Evolutionary conservation across 2,329 filamentous ascomycete species (phyloP), one percentile per base, ranked within the genome.

Genomic region (Ophiosphaerella herpotricha): DNA sequence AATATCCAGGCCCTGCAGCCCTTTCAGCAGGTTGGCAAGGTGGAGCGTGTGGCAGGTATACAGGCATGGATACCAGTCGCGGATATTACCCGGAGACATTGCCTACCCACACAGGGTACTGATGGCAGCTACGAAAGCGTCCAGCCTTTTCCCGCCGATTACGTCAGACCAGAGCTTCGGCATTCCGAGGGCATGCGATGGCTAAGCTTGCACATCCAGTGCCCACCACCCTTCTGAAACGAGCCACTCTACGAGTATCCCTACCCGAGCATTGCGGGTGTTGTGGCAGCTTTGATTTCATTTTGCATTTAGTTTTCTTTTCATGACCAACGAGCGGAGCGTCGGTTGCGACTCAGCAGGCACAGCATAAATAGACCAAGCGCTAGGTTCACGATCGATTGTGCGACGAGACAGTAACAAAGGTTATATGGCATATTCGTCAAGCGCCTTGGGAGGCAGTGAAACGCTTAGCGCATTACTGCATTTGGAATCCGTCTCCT

Each of bases 21-120:
- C 43, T 66, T 32, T 51, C 62, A 34, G 47, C 64, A 57, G 51
- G 65, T 52, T 78, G 74, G 73, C 63, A 67, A 12, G 61, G 70
- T 7, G 73, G 73, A n/a, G 61, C 67, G 21, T 74, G 76, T 53
- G 71, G 75, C 23, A 68, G 76, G 7, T 79, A 75, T 53, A 74
- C 78, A 55, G 77, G 77, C 46, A 73, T 78, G 55, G 75, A 77
- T 39, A 72, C 70, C 12, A 78, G 76, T 54, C 75, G 75, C 18
- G 77, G 77, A 24, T 78, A 75, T 55, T 79, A 76, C 50, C 76
- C 75, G 12, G 74, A 78, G 26, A 29, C 26, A 41, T 63, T 79
- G 21, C 70, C 73, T 39, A 63, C 74, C 23, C 71, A 73, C 46
- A 64, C 74, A 39, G 70, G 68, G 6, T 77, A 73, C 52, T 75